These are phyloP conservation scores for Paramyrothecium roridum DNA, from an alignment of 2,329 filamentous ascomycete species.

Conservation along the genomic window DNA sequence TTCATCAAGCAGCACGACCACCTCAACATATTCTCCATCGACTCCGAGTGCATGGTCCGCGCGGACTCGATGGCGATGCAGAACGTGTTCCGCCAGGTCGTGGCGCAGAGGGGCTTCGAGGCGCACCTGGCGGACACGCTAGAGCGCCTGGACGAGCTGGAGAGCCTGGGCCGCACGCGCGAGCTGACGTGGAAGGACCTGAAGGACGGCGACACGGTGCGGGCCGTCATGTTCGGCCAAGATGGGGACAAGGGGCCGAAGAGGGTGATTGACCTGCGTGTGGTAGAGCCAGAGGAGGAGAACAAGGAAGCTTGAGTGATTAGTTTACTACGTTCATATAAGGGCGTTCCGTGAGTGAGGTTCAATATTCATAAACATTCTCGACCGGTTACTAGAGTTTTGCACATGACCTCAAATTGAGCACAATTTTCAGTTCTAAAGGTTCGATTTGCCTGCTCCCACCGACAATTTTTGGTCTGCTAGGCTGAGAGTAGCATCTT, in stretches of 20 bases:
- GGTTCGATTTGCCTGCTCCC: too few species aligned
- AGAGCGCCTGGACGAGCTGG: slow-evolving; percentile 50
- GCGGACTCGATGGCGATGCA: slow-evolving; percentile 58
- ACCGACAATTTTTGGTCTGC: too few species aligned
- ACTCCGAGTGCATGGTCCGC: slow-evolving; percentile 51
- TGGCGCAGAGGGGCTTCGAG: slow-evolving; percentile 46
- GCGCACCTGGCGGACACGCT: slow-evolving; percentile 50
- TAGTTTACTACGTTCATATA: too few species aligned
- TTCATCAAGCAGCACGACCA: slow-evolving; percentile 56
- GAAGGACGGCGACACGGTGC: neutral
- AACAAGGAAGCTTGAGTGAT: neutral
- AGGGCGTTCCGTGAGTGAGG: too few species aligned
- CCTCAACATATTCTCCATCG: slow-evolving; percentile 56
- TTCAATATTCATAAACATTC: too few species aligned
- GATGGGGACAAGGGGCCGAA: neutral
- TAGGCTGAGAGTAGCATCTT: too few species aligned
- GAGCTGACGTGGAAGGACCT: slow-evolving; percentile 52
- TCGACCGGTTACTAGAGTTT: too few species aligned
- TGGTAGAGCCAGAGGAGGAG: neutral
- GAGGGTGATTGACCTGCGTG: neutral
- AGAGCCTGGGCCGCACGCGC: slow-evolving; percentile 49
- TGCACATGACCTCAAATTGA: too few species aligned
- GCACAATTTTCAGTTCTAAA: too few species aligned
- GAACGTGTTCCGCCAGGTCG: slow-evolving; percentile 53
- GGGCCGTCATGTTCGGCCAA: neutral